A percentile compares a stretch with the other conserved stretches of the same genome.
Evolutionary conservation across 192 early-diverging fungal species (phyloP).

Genomic region (Coemansia sp.): DNA sequence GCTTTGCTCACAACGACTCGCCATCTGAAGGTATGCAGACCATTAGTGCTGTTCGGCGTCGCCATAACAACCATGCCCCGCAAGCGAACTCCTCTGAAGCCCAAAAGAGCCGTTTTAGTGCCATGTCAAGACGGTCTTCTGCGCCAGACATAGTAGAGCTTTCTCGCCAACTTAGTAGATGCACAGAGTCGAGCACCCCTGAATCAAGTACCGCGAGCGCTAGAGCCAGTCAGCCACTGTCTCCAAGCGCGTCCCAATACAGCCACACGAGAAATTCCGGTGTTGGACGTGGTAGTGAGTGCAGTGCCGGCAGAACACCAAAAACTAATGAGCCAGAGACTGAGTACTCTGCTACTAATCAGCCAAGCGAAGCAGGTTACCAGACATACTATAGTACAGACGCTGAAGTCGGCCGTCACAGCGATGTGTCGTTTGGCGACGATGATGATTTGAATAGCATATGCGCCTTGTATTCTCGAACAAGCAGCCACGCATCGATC

Average conservation of each 20-base stretch:
- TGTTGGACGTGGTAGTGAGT: not conserved
- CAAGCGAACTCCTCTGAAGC: conserved; percentile 8
- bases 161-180: conserved; percentile 25
- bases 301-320: not conserved
- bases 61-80: not conserved
- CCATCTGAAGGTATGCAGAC: conserved; percentile 6
- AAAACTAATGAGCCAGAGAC: not conserved
- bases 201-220: not conserved
- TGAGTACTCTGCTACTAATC: not conserved
- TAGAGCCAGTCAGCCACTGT: not conserved
- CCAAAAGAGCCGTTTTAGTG: conserved; percentile 44
- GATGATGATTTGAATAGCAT: not conserved
- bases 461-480: not conserved
- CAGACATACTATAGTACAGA: not conserved
- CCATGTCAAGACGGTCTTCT: conserved; percentile 41
- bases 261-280: not conserved
- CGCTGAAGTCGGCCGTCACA: not conserved
- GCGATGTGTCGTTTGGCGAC: not conserved
- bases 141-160: conserved; percentile 44
- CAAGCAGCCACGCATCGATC: not conserved
- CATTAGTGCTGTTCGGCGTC: conserved; percentile 4
- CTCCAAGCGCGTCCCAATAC: not conserved
- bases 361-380: not conserved
- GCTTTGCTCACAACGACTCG: not conserved
- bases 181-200: conserved; percentile 7